A percentile compares a stretch with the other conserved stretches of the same genome.
Evolutionary conservation across 1,139 yeast species (phyloP).

Genomic region (Pichia sp.): DNA sequence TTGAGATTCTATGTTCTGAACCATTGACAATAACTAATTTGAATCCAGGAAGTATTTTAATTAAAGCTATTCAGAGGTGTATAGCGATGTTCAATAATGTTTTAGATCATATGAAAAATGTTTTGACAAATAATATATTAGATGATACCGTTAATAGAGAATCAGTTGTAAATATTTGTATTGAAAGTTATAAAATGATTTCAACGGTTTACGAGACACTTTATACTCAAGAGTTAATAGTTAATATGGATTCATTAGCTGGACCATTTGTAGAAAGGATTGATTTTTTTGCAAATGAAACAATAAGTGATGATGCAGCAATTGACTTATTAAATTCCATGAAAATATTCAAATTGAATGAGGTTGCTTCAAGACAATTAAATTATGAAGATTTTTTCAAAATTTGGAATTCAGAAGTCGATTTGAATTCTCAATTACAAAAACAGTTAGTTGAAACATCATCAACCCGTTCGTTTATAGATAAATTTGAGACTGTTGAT

Average conservation of each 20-base stretch:
- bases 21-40: slow-evolving; percentile 1
- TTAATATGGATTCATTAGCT: slow-evolving; percentile 8
- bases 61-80: slow-evolving; percentile 12
- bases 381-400: slow-evolving; percentile 26
- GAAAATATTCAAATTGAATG: slow-evolving; percentile 29
- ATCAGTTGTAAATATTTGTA: slow-evolving; percentile 14
- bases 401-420: slow-evolving; percentile 19
- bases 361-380: slow-evolving; percentile 26
- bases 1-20: slow-evolving; percentile 33
- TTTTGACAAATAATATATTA: not conserved
- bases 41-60: slow-evolving; percentile 16
- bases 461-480: slow-evolving; percentile 39
- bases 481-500: slow-evolving; percentile 31
- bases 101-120: slow-evolving; percentile 1
- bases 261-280: slow-evolving; percentile 11
- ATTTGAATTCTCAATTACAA: slow-evolving; percentile 22
- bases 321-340: slow-evolving; percentile 27
- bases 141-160: slow-evolving; percentile 12
- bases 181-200: slow-evolving; percentile 29
- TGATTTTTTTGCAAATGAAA: slow-evolving; percentile 14
- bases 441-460: slow-evolving; percentile 38
- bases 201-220: slow-evolving; percentile 29
- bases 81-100: slow-evolving; percentile 7
- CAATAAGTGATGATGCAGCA: slow-evolving; percentile 18
- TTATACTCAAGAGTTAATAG: slow-evolving; percentile 4